Percentiles rank a stretch among this genome's conserved stretches.
Evolutionary conservation across 2,329 filamentous ascomycete genomes (phyloP).

Genomic region (Herpotrichia juniperi): DNA sequence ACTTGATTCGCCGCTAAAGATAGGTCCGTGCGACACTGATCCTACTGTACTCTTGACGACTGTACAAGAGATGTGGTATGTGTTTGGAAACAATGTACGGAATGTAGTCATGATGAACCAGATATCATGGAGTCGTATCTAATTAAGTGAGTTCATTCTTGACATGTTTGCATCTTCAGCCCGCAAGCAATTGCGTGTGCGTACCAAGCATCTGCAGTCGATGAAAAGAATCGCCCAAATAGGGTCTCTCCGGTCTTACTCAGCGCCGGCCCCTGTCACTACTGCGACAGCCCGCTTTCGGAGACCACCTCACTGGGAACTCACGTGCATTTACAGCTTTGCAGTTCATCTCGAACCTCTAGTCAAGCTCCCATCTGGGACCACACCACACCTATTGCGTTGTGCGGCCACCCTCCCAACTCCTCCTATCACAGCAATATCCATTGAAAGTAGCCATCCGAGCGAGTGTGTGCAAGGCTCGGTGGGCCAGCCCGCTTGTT

Average conservation of each 20-base stretch:
- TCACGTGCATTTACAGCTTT: slow-evolving; percentile 9
- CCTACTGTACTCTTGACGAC: no score
- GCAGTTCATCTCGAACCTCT: background rate
- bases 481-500: slow-evolving; percentile 2
- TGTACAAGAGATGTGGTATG: no score
- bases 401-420: slow-evolving; percentile 5
- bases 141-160: no score
- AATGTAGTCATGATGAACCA: no score
- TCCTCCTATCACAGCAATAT: no score
- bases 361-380: background rate
- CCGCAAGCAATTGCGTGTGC: no score
- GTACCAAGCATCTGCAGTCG: no score
- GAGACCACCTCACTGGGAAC: slow-evolving; percentile 1
- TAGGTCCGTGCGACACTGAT: no score
- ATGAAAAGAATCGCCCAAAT: background rate
- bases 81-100: no score
- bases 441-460: background rate
- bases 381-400: background rate
- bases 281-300: slow-evolving; percentile 20
- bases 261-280: slow-evolving; percentile 18
- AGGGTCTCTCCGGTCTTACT: slow-evolving; percentile 19
- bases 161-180: no score
- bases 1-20: slow-evolving; percentile 18
- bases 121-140: no score
- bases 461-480: slow-evolving; percentile 1